Evolutionary conservation across 2,329 filamentous ascomycete species (phyloP), one percentile per base, ranked within the genome.

Genomic region (Emergomyces orientalis): DNA sequence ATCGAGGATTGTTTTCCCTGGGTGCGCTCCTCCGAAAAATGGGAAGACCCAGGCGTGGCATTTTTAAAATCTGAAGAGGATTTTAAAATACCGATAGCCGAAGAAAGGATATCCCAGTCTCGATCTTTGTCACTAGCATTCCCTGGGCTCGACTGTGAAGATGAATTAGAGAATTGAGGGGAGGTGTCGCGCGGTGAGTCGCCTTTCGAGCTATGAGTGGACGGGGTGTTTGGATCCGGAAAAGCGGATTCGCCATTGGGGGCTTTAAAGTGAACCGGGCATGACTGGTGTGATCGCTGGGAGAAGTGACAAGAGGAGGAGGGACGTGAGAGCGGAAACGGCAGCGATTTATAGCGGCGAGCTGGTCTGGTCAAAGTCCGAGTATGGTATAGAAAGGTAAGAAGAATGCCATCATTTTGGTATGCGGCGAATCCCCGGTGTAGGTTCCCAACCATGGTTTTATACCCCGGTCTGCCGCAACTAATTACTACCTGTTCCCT

Each of bases 341-440:
- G 57, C n/a, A 19, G 41, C 39, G 57, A 49, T 37, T 57, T 57
- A 19, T 41, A 57, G 8, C 54, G 54, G 34, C 22, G 22, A 8
- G 13, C 34, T 34, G 69, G 62, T 17, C 64, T 62, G 4, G 65
- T 64, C 39, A 88, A 80, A 0, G 88, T 90, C 64, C 82, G 78
- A 5, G 88, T 91, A 67, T 89, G 86, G 71, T 90, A 91, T 7
- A 91, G 79, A 63, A 91, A 91, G 0, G 87, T 86, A 4, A 86
- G 75, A 17, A 85, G 73, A 7, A 83, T 69, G 43, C 65, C 67
- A 14, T 66, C 66, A 59, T 64, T 64, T 61, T 64, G 62, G 62
- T 71, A 65, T 64, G 67, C 63, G 47, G 72, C 67, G 68, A 75
- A 68, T 66, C 71, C 59, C 68, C 69, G 69, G 68, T 69, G 71